phyloP scores from a whole-genome alignment of 108 stramenopile genomes.

The Skeletonema costatum region DNA sequence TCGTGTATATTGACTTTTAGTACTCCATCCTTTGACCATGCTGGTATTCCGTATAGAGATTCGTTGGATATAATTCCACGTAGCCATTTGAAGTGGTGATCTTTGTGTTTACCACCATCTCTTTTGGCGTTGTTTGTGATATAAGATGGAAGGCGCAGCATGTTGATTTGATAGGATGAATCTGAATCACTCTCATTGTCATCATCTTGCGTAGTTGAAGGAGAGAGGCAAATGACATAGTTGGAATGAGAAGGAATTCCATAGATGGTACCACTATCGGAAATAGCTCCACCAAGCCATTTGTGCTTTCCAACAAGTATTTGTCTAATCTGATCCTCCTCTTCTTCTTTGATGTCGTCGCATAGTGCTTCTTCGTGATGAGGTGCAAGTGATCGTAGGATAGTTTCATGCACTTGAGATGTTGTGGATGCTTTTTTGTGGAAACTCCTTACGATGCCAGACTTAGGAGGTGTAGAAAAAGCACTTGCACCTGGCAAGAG shows the following conservation, averaged over 20 bases:
- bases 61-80: slow-evolving; percentile 20
- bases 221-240: slow-evolving; percentile 28
- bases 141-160: slow-evolving; percentile 22
- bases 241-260: slow-evolving; percentile 43
- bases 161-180: slow-evolving; percentile 12
- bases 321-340: slow-evolving; percentile 1
- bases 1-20: slow-evolving; percentile 15
- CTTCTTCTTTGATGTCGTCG: background rate
- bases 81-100: slow-evolving; percentile 38
- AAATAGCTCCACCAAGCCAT: slow-evolving; percentile 38
- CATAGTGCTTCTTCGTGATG: background rate
- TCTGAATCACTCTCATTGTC: slow-evolving; percentile 12
- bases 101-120: slow-evolving; percentile 7
- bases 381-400: background rate
- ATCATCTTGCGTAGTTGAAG: background rate
- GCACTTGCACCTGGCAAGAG: background rate
- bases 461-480: background rate
- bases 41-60: slow-evolving; percentile 25
- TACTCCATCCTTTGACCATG: slow-evolving; percentile 24
- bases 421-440: too few relatives aligned
- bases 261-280: slow-evolving; percentile 27
- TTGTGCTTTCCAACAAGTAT: slow-evolving; percentile 42
- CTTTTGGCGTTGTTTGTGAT: slow-evolving; percentile 9
- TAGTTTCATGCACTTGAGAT: background rate
- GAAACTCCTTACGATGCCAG: background rate